phyloP scores from a whole-genome alignment of 2,329 filamentous ascomycete species.

The Epichloe sylvatica region DNA sequence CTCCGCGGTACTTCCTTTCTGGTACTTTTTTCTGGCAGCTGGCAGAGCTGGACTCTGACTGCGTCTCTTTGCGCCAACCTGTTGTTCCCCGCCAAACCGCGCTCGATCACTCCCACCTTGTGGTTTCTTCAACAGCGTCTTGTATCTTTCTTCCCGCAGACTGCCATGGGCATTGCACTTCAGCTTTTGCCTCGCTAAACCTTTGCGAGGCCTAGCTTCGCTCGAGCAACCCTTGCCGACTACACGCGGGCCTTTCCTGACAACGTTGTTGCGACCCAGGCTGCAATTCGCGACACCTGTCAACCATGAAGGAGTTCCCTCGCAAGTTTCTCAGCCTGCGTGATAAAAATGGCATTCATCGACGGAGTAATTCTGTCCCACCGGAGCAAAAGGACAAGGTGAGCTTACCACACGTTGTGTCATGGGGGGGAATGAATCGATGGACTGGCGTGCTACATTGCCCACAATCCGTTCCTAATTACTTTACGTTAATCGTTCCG shows the following conservation, averaged over 20 bases:
- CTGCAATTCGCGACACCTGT: neutral
- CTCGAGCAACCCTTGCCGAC: neutral
- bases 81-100: neutral
- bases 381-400: slow-evolving; percentile 35
- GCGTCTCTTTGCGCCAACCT: neutral
- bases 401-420: slow-evolving; percentile 9
- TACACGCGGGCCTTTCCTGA: neutral
- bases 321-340: slow-evolving; percentile 58
- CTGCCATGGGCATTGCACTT: slow-evolving; percentile 18
- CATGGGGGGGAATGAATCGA: neutral
- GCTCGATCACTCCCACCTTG: neutral
- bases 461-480: neutral
- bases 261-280: neutral
- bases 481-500: neutral
- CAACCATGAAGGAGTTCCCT: slow-evolving; percentile 38
- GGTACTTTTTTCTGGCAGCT: neutral
- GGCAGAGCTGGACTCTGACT: neutral
- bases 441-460: neutral
- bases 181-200: slow-evolving; percentile 19
- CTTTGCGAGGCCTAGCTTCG: slow-evolving; percentile 14
- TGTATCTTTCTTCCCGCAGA: neutral
- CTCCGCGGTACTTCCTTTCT: neutral
- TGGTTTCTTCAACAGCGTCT: neutral
- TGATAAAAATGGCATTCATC: slow-evolving; percentile 45
- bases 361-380: slow-evolving; percentile 42